phyloP scores from a whole-genome alignment of 495 filamentous ascomycete genomes.

The Pseudotulostoma volvatum region DNA sequence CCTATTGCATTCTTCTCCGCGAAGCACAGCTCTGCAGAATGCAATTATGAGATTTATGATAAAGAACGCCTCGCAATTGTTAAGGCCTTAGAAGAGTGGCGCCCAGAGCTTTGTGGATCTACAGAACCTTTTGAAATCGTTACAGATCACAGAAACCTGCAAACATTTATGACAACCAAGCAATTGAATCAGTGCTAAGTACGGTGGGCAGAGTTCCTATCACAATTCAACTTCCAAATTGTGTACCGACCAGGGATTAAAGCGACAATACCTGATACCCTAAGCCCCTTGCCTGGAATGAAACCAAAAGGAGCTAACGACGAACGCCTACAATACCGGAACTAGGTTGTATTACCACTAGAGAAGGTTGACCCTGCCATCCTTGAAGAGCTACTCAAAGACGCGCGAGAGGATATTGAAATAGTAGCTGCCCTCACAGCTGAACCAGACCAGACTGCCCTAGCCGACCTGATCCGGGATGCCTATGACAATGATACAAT shows the following conservation, averaged over 20 bases:
- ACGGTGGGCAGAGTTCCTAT: constrained; percentile 10
- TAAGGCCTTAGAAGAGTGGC: no score
- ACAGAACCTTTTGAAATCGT: constrained; percentile 3
- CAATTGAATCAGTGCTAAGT: constrained; percentile 6
- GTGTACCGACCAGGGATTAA: constrained; percentile 9
- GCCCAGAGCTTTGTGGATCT: constrained; percentile 6
- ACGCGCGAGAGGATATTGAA: neutral
- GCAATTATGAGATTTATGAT: no score
- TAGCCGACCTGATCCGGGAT: neutral
- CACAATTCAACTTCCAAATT: constrained; percentile 14
- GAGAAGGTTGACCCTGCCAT: neutral
- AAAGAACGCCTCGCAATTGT: constrained; percentile 8
- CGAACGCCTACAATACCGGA: neutral
- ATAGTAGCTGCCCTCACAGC: neutral
- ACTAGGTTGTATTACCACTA: constrained; percentile 1
- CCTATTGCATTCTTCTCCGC: constrained; percentile 12
- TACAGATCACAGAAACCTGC: no score
- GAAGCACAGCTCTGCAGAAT: constrained; percentile 5
- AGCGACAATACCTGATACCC: constrained; percentile 7
- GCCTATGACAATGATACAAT: neutral
- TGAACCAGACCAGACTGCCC: neutral
- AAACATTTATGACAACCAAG: constrained; percentile 13
- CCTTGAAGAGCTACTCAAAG: neutral
- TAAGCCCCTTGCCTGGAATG: constrained; percentile 5
- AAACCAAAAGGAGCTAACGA: neutral